Evolutionary conservation across 129 eudicot species (phyloP), one percentile per base, ranked within the genome.

Genomic region (Flaveria ramosissima): DNA sequence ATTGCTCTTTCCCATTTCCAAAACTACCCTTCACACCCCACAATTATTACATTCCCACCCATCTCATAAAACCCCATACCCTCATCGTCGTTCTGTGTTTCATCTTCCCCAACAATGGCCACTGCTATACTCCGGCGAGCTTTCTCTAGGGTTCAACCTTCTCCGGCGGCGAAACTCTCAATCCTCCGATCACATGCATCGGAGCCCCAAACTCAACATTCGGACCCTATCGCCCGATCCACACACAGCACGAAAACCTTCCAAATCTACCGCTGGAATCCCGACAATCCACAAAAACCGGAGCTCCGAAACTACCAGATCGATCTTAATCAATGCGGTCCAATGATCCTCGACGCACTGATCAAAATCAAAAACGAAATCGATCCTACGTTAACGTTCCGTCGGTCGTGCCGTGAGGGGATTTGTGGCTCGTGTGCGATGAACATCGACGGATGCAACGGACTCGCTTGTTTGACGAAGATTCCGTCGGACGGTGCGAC

Each of bases 391-490:
- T 86, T 92, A 20, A 92, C 98, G 68, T 90, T 92, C 71, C 91
- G 98, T 43, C 82, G 96, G 36, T 92, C 98, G 1, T 92, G 96
- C 78, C 92, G 98, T 7, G 98, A 92, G 60, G 98, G 98, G 15
- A 92, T 92, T 42, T 92, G 98, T 61, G 98, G 98, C 1, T 92
- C 98, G 8, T 92, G 97, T 72, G 97, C 97, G 0, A 89, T 92
- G 97, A 92, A 92, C 84, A 92, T 92, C 71, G 87, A 92, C 66
- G 96, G 98, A 2, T 81, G 91, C 36, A 92, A 92, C 47, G 98
- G 98, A 2, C 75, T 92, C 2, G 98, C 98, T 3, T 92, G 98
- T 23, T 53, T 92, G 77, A 92, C 98, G 43, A 92, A 92, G 85
- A 92, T 92, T 26, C 41, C 41, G 48, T 72, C 2, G 39, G 76